Evolutionary conservation across 306 rosid genomes (phyloP), one percentile per base, ranked within the genome.

Genomic region (Mimosa bimucronata): DNA sequence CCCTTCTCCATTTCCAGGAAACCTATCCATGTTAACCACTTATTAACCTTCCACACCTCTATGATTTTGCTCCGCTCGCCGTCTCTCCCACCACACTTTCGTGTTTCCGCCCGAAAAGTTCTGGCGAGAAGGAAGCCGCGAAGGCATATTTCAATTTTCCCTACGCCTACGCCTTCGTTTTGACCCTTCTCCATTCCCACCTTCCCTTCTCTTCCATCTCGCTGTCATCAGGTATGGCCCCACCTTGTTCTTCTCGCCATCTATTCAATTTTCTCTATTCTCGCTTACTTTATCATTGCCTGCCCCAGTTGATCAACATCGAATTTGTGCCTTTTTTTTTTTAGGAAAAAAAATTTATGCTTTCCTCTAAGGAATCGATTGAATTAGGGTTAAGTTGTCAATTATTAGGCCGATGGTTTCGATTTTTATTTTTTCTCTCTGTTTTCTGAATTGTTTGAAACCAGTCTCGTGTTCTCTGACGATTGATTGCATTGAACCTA

Each of bases 101-200:
- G n/a, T n/a, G n/a, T n/a, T n/a, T n/a, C n/a, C n/a, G n/a, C n/a
- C n/a, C n/a, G n/a, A n/a, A n/a, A n/a, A n/a, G n/a, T n/a, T n/a
- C n/a, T n/a, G n/a, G n/a, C n/a, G n/a, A n/a, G n/a, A n/a, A n/a
- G n/a, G n/a, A n/a, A n/a, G n/a, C n/a, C n/a, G n/a, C n/a, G n/a
- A n/a, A n/a, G n/a, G n/a, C n/a, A n/a, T n/a, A n/a, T n/a, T n/a
- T n/a, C n/a, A n/a, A n/a, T n/a, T n/a, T n/a, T n/a, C n/a, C n/a
- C n/a, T n/a, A n/a, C n/a, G n/a, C n/a, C 75, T 53, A 34, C 81
- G 26, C 65, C 69, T 89, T 21, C 91, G 85, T 90, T 86, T 87
- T 37, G 73, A 26, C 10, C 23, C 7, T 65, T 79, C 55, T 11
- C 14, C 25, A 13, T 73, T 77, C 62, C 61, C 65, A 71, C 79